phyloP scores from a whole-genome alignment of 2,329 filamentous ascomycete genomes.

The Periconia sp. region DNA sequence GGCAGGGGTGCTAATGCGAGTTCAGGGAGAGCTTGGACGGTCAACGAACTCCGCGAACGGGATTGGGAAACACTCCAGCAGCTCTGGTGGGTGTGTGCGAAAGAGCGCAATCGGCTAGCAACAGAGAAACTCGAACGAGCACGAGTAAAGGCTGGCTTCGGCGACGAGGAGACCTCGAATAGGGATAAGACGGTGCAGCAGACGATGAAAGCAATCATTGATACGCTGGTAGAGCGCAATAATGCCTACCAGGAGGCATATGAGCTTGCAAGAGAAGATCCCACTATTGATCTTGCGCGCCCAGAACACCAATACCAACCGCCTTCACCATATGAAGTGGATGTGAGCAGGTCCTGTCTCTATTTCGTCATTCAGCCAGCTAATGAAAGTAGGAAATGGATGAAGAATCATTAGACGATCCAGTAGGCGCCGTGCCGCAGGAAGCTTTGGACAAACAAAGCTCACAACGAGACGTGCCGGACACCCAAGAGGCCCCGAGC shows the following conservation, averaged over 20 bases:
- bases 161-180: slow-evolving; percentile 68
- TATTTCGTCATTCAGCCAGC: neutral
- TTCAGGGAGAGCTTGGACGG: slow-evolving; percentile 77
- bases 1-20: slow-evolving; percentile 3
- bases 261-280: slow-evolving; percentile 64
- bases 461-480: slow-evolving; percentile 5
- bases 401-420: slow-evolving; percentile 7
- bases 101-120: slow-evolving; percentile 87
- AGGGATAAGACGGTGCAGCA: slow-evolving; percentile 72
- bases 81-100: slow-evolving; percentile 93
- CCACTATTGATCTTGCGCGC: slow-evolving; percentile 31
- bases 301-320: slow-evolving; percentile 32
- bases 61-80: slow-evolving; percentile 92
- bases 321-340: slow-evolving; percentile 21
- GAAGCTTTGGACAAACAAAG: slow-evolving; percentile 6
- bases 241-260: slow-evolving; percentile 85
- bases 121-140: slow-evolving; percentile 75
- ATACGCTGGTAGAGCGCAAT: slow-evolving; percentile 83
- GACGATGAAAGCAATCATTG: slow-evolving; percentile 84
- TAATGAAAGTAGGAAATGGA: slow-evolving; percentile 5
- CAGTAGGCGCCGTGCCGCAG: slow-evolving; percentile 7
- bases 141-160: slow-evolving; percentile 73
- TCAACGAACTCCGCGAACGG: slow-evolving; percentile 84
- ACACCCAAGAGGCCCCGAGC: slow-evolving; percentile 12
- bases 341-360: slow-evolving; percentile 13